phyloP scores from a whole-genome alignment of 73 alveolate species.

The Stentor coeruleus region DNA sequence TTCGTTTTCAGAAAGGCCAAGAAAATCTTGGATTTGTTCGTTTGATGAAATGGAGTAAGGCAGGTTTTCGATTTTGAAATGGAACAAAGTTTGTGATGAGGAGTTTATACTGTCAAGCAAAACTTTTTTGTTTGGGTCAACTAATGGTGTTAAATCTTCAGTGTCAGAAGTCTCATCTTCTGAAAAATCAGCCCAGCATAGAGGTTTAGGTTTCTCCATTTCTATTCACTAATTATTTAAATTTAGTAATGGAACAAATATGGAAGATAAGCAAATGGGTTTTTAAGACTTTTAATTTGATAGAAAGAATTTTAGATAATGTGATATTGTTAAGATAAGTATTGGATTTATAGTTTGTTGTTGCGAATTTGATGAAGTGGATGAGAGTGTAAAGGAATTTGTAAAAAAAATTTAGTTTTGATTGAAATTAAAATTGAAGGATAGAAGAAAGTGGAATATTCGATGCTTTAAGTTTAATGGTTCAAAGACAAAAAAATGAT shows the following conservation, averaged over 20 bases:
- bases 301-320: no score
- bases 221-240: not conserved
- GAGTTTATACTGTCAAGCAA: not conserved
- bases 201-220: not conserved
- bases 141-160: not conserved
- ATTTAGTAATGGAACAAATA: not conserved
- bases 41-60: not conserved
- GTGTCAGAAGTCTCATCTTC: conserved; percentile 6
- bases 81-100: not conserved
- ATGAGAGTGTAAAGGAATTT: no score
- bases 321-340: no score
- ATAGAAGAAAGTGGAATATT: no score
- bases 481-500: no score
- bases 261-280: no score
- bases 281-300: no score
- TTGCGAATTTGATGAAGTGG: no score
- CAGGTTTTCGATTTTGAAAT: not conserved
- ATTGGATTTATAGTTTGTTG: no score
- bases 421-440: no score
- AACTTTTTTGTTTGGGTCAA: not conserved
- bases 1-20: not conserved
- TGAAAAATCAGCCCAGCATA: not conserved
- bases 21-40: not conserved
- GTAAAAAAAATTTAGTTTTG: no score
- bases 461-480: no score